These are phyloP conservation scores for Nidula microcarpa DNA, from an alignment of 768 basidiomycete species.

Conservation along the genomic window DNA sequence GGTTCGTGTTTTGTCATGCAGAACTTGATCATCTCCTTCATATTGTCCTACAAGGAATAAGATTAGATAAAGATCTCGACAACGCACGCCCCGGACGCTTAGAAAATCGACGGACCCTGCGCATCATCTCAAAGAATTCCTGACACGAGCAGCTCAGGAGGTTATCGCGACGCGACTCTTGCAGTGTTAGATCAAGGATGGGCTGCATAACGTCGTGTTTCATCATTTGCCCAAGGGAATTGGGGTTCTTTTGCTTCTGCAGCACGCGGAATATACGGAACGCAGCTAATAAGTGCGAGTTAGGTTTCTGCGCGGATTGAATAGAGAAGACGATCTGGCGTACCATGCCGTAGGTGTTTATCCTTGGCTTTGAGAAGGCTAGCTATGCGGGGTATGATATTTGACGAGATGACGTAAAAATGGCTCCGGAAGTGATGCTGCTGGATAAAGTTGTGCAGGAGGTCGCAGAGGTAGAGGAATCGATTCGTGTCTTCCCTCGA, in stretches of 20 bases:
- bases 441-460: slow-evolving; percentile 81
- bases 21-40: slow-evolving; percentile 79
- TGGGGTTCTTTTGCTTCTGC: slow-evolving; percentile 78
- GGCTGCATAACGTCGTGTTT: slow-evolving; percentile 85
- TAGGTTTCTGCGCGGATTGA: slow-evolving; percentile 1
- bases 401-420: slow-evolving; percentile 82
- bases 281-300: slow-evolving; percentile 52
- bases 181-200: slow-evolving; percentile 77
- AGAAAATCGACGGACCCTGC: slow-evolving; percentile 54
- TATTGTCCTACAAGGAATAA: slow-evolving; percentile 54
- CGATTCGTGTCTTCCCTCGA: slow-evolving; percentile 79
- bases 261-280: slow-evolving; percentile 90
- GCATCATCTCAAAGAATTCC: slow-evolving; percentile 91
- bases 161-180: slow-evolving; percentile 86
- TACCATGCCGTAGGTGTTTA: slow-evolving; percentile 91
- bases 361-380: slow-evolving; percentile 78
- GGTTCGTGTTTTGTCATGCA: slow-evolving; percentile 78
- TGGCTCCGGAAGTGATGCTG: slow-evolving; percentile 93
- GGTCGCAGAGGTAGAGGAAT: slow-evolving; percentile 85
- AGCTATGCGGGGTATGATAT: slow-evolving; percentile 71
- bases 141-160: slow-evolving; percentile 92
- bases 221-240: slow-evolving; percentile 68
- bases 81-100: background rate
- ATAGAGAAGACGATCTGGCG: slow-evolving; percentile 20
- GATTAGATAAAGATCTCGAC: too few relatives aligned